phyloP scores from a whole-genome alignment of 345 rosid genomes.

The Euphorbia peplus region DNA sequence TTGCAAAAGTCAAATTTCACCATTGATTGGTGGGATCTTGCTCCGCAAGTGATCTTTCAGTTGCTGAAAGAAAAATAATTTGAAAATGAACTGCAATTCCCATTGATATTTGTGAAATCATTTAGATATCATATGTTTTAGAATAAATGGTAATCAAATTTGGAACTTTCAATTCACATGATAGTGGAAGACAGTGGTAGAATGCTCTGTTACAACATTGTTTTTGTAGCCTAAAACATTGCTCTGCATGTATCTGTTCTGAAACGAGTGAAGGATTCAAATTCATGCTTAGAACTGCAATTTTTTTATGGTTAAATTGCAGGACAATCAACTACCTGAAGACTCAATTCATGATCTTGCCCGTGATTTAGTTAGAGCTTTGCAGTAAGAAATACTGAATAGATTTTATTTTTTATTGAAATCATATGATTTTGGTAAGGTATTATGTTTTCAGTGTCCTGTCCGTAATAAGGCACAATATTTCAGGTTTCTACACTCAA shows the following conservation, averaged over 20 bases:
- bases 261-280: neutral
- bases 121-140: neutral
- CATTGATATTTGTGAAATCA: neutral
- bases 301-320: slow-evolving; percentile 25
- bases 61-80: neutral
- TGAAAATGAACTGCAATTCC: neutral
- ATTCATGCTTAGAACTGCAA: slow-evolving; percentile 8
- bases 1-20: neutral
- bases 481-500: slow-evolving; percentile 76
- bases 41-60: neutral
- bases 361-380: slow-evolving; percentile 67
- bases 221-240: neutral
- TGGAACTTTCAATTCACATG: neutral
- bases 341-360: slow-evolving; percentile 83
- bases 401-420: neutral
- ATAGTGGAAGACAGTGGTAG: neutral
- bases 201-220: neutral
- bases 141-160: neutral
- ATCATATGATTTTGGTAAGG: slow-evolving; percentile 5
- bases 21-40: neutral
- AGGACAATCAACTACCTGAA: slow-evolving; percentile 91
- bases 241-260: neutral
- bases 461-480: slow-evolving; percentile 10
- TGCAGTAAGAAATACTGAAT: slow-evolving; percentile 60
- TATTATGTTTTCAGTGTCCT: slow-evolving; percentile 8